Base-by-base conservation (phyloP, 768 basidiomycete species). In the Pluteus cervinus region DNA sequence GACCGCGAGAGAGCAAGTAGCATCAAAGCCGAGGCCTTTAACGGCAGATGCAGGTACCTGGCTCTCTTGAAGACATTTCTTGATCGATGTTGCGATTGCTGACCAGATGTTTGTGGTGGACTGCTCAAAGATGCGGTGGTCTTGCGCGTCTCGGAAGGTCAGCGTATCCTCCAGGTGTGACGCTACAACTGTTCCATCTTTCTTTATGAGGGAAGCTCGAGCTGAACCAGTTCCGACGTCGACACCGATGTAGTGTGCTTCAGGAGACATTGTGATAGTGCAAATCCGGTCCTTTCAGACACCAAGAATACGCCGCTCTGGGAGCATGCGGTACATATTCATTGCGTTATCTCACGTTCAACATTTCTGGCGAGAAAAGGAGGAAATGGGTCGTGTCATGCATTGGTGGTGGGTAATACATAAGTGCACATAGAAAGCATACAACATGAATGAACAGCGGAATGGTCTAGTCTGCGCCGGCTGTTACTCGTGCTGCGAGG, bases 61-160 rank as follows among this genome's bases (percentile, higher is more conserved):
- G 0, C 83, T 70, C 21, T 70, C 61, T 7, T 66, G 43, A 17
- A 98, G 61, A 36, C 88, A 81, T 4, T 69, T 70, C 49, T 68
- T 76, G 41, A 86, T 68, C 22, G 76, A 75, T 37, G 56, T 61
- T 29, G 74, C 73, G 40, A 90, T 80, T 36, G 73, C 70, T 6
- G 62, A 56, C 93, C 90, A 93, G 61, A 96, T 93, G 52, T 97
- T 76, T 16, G 65, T 63, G 0, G 91, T 90, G 22, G 91, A 94
- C 59, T 99, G 96, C 60, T 99, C 96, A 57, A 96, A 99, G 65
- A 98, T 92, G 40, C 84, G 73, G 55, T 89, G 81, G 70, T 98
- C 89, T 22, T 71, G 55, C 1, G 76, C 67, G 63, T 91, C 86
- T 45, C 94, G 82, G 68, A 76, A 92, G 7, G 92, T 97, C 37